Conservation (phyloP, 495 filamentous ascomycete species). For the Tuber calosporum region DNA sequence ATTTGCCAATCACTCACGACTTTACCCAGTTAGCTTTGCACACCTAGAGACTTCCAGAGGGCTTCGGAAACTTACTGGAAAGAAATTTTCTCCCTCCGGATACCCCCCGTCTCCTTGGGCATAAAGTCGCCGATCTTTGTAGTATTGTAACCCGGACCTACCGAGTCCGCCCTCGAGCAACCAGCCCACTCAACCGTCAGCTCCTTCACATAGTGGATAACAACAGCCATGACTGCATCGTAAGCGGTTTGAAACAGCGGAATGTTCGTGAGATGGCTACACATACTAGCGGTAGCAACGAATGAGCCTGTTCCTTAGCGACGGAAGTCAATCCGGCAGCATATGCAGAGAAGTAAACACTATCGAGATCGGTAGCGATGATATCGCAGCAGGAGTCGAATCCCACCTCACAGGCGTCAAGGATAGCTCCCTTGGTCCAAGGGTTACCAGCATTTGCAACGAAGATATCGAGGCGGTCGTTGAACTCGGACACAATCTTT, state of each 20-base stretch:
- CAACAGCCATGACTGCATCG: conserved; percentile 78
- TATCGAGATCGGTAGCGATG: conserved; percentile 68
- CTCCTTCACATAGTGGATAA: conserved; percentile 67
- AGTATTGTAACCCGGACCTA: conserved; percentile 80
- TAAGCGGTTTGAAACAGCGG: conserved; percentile 81
- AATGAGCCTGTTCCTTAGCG: conserved; percentile 45
- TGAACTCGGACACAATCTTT: conserved; percentile 48
- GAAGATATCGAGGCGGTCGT: conserved; percentile 68
- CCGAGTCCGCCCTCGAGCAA: conserved; percentile 70
- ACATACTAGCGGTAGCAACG: conserved; percentile 41
- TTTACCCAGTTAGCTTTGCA: conserved; percentile 33
- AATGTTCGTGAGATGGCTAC: conserved; percentile 72
- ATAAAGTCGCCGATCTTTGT: conserved; percentile 76
- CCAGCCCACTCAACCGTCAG: conserved; percentile 81
- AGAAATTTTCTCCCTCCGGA: conserved; percentile 74
- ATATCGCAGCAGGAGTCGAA: conserved; percentile 60
- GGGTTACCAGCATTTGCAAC: conserved; percentile 73
- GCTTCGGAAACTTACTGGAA: conserved; percentile 56
- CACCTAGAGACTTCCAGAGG: background rate
- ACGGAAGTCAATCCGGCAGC: conserved; percentile 65
- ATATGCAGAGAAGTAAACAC: conserved; percentile 73
- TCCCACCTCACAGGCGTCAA: conserved; percentile 51
- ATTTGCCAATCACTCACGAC: conserved; percentile 60
- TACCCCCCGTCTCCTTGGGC: conserved; percentile 59
- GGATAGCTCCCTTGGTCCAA: conserved; percentile 61